Base-by-base conservation (phyloP, 2,329 filamentous ascomycete genomes). In the Trichoderma polysporum region DNA sequence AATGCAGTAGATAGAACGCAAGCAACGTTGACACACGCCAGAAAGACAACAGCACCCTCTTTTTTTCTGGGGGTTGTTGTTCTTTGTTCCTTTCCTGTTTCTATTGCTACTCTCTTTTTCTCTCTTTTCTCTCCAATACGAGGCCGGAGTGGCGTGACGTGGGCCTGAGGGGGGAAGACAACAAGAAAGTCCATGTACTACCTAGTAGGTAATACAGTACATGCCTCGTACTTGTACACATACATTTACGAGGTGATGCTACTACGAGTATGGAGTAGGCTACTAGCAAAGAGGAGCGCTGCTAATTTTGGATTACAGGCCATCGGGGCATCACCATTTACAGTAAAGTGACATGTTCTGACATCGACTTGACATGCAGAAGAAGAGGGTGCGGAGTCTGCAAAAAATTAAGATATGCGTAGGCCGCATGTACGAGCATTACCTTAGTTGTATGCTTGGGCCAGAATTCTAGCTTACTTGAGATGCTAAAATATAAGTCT, bases 101-200 rank as follows among this genome's bases (percentile, higher is more conserved):
- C 9, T 22, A 5, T 19, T n/a, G 7, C 9, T 45, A 8, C 39
- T 19, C 25, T 19, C 17, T 12, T 29, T 19, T 58, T 31, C 27
- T 53, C 17, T n/a, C n/a, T n/a, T n/a, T n/a, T n/a, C n/a, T n/a
- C 15, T 22, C 37, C 37, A 64, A 64, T 64, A 64, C 60, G 60
- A 64, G 60, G 37, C 60, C 39, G 35, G 37, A 56, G 60, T 64
- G 60, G 60, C 49, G 60, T 64, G 60, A 56, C 50, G 60, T 64
- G 60, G 49, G 47, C 37, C 47, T 41, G 39, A 4, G 50, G 49
- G 49, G 49, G 2, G 50, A 27, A 50, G 13, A n/a, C n/a, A n/a
- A n/a, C n/a, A n/a, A n/a, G 39, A 45, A 45, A n/a, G 4, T 19
- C 4, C 27, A 31, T 17, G 27, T 53, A 33, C 29, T 6, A 12